A percentile compares a stretch with the other conserved stretches of the same genome.
Conservation (phyloP, 2,329 filamentous ascomycete genomes). For the Epichloe sibirici region DNA sequence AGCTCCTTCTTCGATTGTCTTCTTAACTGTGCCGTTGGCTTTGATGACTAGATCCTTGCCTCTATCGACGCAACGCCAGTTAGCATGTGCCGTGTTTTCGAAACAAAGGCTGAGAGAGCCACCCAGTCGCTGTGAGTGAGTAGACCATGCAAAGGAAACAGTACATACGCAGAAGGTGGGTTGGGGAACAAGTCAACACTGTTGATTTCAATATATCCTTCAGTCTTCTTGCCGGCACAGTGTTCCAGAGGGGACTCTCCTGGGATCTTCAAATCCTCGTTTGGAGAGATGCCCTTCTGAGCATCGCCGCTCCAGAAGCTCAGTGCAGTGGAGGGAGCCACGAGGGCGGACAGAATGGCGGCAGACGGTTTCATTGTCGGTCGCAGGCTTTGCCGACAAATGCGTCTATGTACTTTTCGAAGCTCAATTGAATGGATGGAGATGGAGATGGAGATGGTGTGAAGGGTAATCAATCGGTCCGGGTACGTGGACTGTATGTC, state of each 20-base stretch:
- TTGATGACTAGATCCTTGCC: constrained; percentile 67
- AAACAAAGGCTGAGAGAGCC: not conserved
- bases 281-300: constrained; percentile 26
- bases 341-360: constrained; percentile 32
- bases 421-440: not conserved
- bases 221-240: constrained; percentile 53
- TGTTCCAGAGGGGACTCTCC: constrained; percentile 77
- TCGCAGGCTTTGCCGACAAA: not conserved
- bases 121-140: not conserved
- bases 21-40: constrained; percentile 61
- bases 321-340: constrained; percentile 31
- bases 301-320: constrained; percentile 28
- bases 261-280: constrained; percentile 52
- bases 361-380: constrained; percentile 25
- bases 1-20: constrained; percentile 65
- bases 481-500: no score
- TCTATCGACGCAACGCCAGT: constrained; percentile 34
- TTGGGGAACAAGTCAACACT: constrained; percentile 75
- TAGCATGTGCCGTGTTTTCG: not conserved
- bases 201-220: constrained; percentile 65
- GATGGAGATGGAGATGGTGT: not conserved
- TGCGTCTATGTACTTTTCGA: not conserved
- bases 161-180: constrained; percentile 63
- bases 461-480: no score
- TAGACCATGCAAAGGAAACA: not conserved